A percentile compares a stretch with the other conserved stretches of the same genome.
Conservation (phyloP, 2,329 filamentous ascomycete genomes). For the Aspergillus bombycis region DNA sequence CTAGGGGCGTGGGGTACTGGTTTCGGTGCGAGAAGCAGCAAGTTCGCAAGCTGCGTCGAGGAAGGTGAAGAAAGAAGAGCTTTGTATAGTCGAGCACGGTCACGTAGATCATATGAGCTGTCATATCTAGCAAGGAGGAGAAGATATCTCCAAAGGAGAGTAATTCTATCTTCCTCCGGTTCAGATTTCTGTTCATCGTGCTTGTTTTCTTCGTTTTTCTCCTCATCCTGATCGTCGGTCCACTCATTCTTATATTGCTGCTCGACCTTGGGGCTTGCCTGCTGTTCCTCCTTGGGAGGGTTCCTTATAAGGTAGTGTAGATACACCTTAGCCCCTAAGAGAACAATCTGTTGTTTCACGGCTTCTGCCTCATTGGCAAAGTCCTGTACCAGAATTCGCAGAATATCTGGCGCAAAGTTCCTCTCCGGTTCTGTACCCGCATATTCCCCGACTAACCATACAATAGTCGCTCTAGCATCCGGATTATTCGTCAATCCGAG, state of each 20-base stretch:
- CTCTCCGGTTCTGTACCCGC: conserved; percentile 77
- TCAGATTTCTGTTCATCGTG: conserved; percentile 35
- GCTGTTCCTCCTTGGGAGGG: conserved; percentile 36
- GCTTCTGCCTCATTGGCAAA: conserved; percentile 83
- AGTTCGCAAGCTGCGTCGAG: conserved; percentile 78
- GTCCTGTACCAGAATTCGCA: conserved; percentile 82
- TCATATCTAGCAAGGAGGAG: conserved; percentile 88
- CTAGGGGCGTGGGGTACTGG: conserved; percentile 88
- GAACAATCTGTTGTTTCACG: conserved; percentile 86
- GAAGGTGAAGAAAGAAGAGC: conserved; percentile 76
- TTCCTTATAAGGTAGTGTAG: conserved; percentile 73
- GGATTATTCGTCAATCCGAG: conserved; percentile 86
- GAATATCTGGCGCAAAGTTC: conserved; percentile 89
- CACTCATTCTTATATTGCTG: conserved; percentile 38
- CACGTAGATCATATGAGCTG: conserved; percentile 90
- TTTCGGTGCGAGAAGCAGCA: conserved; percentile 91
- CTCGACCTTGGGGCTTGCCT: conserved; percentile 27
- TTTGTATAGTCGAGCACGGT: conserved; percentile 86
- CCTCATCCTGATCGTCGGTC: conserved; percentile 32
- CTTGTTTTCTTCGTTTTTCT: conserved; percentile 29
- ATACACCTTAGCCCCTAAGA: conserved; percentile 96
- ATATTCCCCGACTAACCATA: conserved; percentile 97
- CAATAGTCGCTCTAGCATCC: conserved; percentile 87
- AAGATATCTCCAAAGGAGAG: conserved; percentile 80
- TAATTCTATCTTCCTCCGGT: conserved; percentile 63